A percentile compares a stretch with the other conserved stretches of the same genome.
phyloP scores from a whole-genome alignment of 2,329 filamentous ascomycete species.

The Diaporthe vaccinii region DNA sequence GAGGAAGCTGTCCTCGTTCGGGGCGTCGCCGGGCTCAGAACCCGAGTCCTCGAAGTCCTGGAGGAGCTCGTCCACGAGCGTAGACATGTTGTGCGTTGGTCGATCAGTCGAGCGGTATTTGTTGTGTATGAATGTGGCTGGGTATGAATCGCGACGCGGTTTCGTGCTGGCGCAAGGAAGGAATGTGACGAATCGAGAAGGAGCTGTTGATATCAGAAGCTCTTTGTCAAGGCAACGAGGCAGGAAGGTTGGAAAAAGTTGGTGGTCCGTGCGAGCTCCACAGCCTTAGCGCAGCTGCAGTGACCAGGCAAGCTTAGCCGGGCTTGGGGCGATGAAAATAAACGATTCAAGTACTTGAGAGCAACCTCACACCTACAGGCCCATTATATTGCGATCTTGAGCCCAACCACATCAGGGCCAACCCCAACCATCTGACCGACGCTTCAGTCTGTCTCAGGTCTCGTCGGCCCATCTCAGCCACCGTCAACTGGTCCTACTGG shows the following conservation, averaged over 20 bases:
- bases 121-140: background rate
- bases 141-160: background rate
- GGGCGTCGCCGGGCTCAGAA: slow-evolving; percentile 78
- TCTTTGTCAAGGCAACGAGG: slow-evolving; percentile 19
- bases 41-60: slow-evolving; percentile 91
- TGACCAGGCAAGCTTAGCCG: slow-evolving; percentile 8
- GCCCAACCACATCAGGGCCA: background rate
- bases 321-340: slow-evolving; percentile 31
- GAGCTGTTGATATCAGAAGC: slow-evolving; percentile 1
- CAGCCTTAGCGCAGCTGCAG: slow-evolving; percentile 32
- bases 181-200: background rate
- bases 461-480: background rate
- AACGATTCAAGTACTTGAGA: slow-evolving; percentile 7
- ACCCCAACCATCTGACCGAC: background rate
- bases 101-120: background rate
- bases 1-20: slow-evolving; percentile 62
- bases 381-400: background rate
- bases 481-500: background rate
- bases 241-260: slow-evolving; percentile 7
- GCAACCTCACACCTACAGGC: slow-evolving; percentile 26
- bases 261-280: slow-evolving; percentile 32
- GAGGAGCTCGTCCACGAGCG: slow-evolving; percentile 90
- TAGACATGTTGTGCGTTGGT: slow-evolving; percentile 75
- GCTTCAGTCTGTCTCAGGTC: background rate
- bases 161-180: background rate